phyloP scores from a whole-genome alignment of 2,329 filamentous ascomycete species.

The Colletotrichum spinosum region DNA sequence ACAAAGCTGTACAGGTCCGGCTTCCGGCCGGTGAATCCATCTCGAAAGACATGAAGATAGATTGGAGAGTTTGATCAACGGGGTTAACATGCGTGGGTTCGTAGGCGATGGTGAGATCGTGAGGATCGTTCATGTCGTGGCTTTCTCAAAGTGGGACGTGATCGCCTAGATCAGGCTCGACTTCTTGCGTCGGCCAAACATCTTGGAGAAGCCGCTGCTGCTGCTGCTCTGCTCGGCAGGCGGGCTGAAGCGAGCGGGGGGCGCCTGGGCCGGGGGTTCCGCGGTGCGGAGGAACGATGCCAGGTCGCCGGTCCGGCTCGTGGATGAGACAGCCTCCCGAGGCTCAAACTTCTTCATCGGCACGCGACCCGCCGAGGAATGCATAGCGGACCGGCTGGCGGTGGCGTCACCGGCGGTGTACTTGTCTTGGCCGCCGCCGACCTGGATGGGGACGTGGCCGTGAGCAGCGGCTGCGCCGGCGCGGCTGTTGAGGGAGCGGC shows the following conservation, averaged over 20 bases:
- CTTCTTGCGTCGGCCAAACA: slow-evolving; percentile 65
- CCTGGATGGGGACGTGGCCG: slow-evolving; percentile 66
- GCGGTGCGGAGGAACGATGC: slow-evolving; percentile 80
- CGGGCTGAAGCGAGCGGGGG: slow-evolving; percentile 41
- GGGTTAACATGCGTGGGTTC: slow-evolving; percentile 21
- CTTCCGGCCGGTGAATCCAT: slow-evolving; percentile 2
- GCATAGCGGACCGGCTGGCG: slow-evolving; percentile 27
- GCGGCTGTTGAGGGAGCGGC: slow-evolving; percentile 55
- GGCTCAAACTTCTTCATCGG: slow-evolving; percentile 70
- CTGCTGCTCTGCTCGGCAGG: slow-evolving; percentile 45
- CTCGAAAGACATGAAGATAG: slow-evolving; percentile 12
- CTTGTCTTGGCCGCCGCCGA: slow-evolving; percentile 60
- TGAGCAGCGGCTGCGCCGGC: slow-evolving; percentile 44
- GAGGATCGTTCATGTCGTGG: slow-evolving; percentile 33
- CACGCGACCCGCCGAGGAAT: slow-evolving; percentile 53
- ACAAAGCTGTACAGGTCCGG: slow-evolving; percentile 1
- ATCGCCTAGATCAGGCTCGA: slow-evolving; percentile 46
- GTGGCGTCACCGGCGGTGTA: slow-evolving; percentile 48
- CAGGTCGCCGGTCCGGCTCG: slow-evolving; percentile 71
- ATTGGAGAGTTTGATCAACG: slow-evolving; percentile 7
- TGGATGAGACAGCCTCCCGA: slow-evolving; percentile 59
- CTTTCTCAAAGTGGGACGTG: slow-evolving; percentile 18
- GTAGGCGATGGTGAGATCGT: slow-evolving; percentile 28
- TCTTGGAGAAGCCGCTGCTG: slow-evolving; percentile 56
- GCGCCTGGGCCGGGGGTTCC: slow-evolving; percentile 65